Conservation (phyloP, 169 alveolate species). For the Eimeria falciformis region DNA sequence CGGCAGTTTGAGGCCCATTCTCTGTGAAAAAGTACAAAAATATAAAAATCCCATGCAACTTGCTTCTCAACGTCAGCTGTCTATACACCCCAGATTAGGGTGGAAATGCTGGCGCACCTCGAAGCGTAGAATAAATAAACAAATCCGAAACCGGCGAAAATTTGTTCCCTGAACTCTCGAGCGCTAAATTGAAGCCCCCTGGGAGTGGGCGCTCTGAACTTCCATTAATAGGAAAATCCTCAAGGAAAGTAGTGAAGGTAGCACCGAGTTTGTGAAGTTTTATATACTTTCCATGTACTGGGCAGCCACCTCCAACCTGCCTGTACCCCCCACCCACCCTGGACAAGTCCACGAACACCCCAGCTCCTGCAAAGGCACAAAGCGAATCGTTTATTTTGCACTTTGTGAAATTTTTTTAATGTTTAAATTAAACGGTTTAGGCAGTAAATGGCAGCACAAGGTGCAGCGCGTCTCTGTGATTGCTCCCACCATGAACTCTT, state of each 20-base stretch:
- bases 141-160: conserved; percentile 66
- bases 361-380: conserved; percentile 37
- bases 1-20: not conserved
- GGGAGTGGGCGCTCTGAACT: conserved; percentile 33
- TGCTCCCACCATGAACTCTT: not conserved
- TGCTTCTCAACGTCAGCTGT: too few species aligned
- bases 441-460: too few species aligned
- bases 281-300: conserved; percentile 53
- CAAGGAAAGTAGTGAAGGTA: conserved; percentile 6
- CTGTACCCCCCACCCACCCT: conserved; percentile 25
- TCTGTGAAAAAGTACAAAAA: not conserved
- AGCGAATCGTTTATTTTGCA: not conserved
- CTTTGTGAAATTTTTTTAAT: not conserved
- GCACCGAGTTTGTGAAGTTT: not conserved
- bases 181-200: conserved; percentile 64
- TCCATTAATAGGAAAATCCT: conserved; percentile 27
- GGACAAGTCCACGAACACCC: conserved; percentile 68
- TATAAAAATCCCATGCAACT: too few species aligned
- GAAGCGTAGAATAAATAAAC: not conserved
- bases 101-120: too few species aligned
- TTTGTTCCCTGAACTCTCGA: not conserved
- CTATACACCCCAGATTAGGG: too few species aligned
- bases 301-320: conserved; percentile 54
- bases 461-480: too few species aligned
- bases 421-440: too few species aligned